Percentiles rank a stretch among this genome's conserved stretches.
Conservation (phyloP, 2,329 filamentous ascomycete genomes). For the Chrysosporium keratinophilum region DNA sequence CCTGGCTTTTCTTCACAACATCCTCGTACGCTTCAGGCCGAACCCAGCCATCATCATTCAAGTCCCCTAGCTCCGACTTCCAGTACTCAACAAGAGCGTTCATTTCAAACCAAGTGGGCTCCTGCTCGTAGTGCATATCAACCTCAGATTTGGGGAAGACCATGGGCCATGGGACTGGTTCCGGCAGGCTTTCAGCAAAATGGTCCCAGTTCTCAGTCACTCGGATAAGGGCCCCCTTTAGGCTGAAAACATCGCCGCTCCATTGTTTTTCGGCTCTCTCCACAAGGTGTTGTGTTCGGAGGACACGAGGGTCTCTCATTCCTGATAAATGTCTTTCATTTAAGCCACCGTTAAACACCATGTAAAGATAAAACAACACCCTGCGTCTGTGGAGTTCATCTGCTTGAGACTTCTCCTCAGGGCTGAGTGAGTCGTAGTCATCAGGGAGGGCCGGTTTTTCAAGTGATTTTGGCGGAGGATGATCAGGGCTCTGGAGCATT, state of each 20-base stretch:
- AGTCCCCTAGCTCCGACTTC: slow-evolving; percentile 16
- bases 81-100: slow-evolving; percentile 19
- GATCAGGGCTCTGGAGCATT: slow-evolving; percentile 22
- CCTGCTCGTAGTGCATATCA: slow-evolving; percentile 15
- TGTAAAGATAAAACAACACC: slow-evolving; percentile 20
- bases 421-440: slow-evolving; percentile 17
- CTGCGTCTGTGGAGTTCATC: slow-evolving; percentile 19
- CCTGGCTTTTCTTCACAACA: slow-evolving; percentile 4
- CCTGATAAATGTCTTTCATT: slow-evolving; percentile 21
- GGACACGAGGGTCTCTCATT: slow-evolving; percentile 18
- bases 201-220: slow-evolving; percentile 14
- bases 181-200: slow-evolving; percentile 8
- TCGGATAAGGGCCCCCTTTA: slow-evolving; percentile 19
- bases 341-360: slow-evolving; percentile 19
- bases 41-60: slow-evolving; percentile 9
- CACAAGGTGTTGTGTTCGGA: slow-evolving; percentile 19
- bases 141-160: slow-evolving; percentile 12
- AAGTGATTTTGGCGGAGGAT: slow-evolving; percentile 13
- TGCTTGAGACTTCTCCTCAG: slow-evolving; percentile 17
- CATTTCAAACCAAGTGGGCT: slow-evolving; percentile 19
- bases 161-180: slow-evolving; percentile 16
- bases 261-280: slow-evolving; percentile 20
- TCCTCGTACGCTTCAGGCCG: slow-evolving; percentile 10
- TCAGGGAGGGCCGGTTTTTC: slow-evolving; percentile 16
- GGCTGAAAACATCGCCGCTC: slow-evolving; percentile 20